phyloP scores from a whole-genome alignment of 2,329 filamentous ascomycete species.

The Fusarium anthophilum region DNA sequence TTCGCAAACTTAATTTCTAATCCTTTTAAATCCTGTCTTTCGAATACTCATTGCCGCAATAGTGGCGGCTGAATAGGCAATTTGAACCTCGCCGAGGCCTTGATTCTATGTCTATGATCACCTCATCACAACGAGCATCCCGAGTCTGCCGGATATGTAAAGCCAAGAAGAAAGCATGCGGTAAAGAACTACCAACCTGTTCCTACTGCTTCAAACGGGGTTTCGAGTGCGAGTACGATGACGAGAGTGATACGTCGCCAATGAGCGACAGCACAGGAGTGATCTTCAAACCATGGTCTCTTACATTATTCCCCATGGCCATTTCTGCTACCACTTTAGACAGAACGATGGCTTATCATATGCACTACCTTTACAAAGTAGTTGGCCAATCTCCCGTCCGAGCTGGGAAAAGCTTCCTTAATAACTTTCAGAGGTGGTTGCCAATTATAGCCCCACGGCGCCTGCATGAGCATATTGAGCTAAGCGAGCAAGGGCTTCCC shows the following conservation, averaged over 20 bases:
- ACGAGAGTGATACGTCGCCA: rapidly evolving
- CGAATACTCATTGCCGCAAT: rapidly evolving
- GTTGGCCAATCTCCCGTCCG: background rate
- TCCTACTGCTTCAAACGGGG: background rate
- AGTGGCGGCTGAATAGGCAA: background rate
- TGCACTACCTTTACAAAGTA: background rate
- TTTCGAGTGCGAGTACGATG: rapidly evolving
- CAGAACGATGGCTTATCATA: background rate
- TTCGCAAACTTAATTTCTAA: background rate
- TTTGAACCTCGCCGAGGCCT: rapidly evolving
- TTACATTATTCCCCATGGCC: background rate
- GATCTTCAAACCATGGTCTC: background rate
- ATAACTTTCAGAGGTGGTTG: background rate
- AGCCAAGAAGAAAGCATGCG: background rate
- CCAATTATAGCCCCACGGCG: background rate
- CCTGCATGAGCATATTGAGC: background rate
- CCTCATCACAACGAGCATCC: background rate
- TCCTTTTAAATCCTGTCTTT: background rate
- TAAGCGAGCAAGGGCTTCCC: background rate
- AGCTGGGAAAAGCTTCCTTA: background rate
- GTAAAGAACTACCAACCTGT: background rate
- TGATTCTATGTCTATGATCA: no score
- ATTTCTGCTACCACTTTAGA: background rate
- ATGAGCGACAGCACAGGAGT: rapidly evolving
- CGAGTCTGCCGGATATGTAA: background rate